Percentiles rank a stretch among this genome's conserved stretches.
These are phyloP conservation scores for Daldinia loculata DNA, from an alignment of 495 filamentous ascomycete genomes.

Conservation along the genomic window DNA sequence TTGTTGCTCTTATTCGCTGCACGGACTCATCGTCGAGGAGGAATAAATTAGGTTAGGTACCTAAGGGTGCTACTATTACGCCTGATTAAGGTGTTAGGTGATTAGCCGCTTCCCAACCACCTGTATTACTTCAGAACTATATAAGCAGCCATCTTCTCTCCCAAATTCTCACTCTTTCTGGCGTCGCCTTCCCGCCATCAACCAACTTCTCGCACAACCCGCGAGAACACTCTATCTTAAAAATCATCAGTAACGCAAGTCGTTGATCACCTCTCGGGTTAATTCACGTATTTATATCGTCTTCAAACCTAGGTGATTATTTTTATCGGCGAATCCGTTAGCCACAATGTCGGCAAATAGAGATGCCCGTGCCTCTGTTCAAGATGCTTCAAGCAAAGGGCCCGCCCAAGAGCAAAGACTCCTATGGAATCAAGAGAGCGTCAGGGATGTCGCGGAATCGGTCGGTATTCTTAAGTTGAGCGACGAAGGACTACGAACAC, in stretches of 20 bases:
- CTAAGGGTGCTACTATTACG: not conserved
- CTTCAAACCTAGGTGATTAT: not conserved
- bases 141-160: not conserved
- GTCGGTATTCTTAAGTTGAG: constrained; percentile 81
- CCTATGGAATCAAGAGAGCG: constrained; percentile 96
- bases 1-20: not conserved
- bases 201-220: not conserved
- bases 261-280: not conserved
- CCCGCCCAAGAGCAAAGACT: constrained; percentile 40
- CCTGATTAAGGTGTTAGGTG: not conserved
- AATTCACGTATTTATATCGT: not conserved
- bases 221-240: not conserved
- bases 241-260: not conserved
- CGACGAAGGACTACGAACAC: constrained; percentile 82
- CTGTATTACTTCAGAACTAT: not conserved
- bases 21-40: not conserved
- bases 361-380: constrained; percentile 29
- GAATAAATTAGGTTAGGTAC: too few relatives aligned
- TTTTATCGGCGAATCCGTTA: not conserved
- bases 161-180: not conserved
- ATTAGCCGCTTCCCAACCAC: not conserved
- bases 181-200: not conserved
- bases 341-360: constrained; percentile 29
- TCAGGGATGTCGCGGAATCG: constrained; percentile 93
- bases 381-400: constrained; percentile 28